phyloP scores from a whole-genome alignment of 2,329 filamentous ascomycete species.

The Cordyceps fumosorosea region DNA sequence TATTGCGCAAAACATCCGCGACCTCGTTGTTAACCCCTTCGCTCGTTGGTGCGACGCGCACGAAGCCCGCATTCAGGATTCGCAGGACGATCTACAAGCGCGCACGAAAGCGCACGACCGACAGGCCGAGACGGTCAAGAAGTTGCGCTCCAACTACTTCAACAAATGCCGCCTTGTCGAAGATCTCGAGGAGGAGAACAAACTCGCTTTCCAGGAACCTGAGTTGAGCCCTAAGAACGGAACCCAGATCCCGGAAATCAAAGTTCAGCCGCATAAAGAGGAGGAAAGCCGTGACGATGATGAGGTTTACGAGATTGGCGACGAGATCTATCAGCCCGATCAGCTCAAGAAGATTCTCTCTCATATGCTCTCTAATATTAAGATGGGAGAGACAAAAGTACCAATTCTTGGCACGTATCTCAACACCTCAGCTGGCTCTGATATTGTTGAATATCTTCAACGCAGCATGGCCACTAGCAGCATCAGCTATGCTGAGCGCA shows the following conservation, averaged over 20 bases:
- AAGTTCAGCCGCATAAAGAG: constrained; percentile 65
- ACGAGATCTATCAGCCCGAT: constrained; percentile 76
- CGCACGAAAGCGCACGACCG: constrained; percentile 91
- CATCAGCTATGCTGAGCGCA: constrained; percentile 84
- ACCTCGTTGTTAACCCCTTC: constrained; percentile 92
- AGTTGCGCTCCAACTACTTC: constrained; percentile 93
- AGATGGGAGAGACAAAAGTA: constrained; percentile 85
- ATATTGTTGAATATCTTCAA: constrained; percentile 94
- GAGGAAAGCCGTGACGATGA: constrained; percentile 65
- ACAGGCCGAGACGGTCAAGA: constrained; percentile 84
- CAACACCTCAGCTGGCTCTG: constrained; percentile 84
- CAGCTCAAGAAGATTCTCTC: constrained; percentile 84
- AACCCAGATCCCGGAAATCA: constrained; percentile 72
- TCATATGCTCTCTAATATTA: constrained; percentile 82
- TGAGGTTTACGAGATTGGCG: constrained; percentile 82
- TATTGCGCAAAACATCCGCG: constrained; percentile 92
- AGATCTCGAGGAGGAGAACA: constrained; percentile 96
- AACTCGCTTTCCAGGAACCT: constrained; percentile 91
- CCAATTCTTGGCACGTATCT: constrained; percentile 91
- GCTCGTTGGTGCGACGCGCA: constrained; percentile 94
- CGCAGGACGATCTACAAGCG: constrained; percentile 85
- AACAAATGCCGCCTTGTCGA: constrained; percentile 97
- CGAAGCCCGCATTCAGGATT: constrained; percentile 82
- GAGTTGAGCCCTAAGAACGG: constrained; percentile 57
- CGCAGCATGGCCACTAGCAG: constrained; percentile 77